Evolutionary conservation across 208 protist genomes (phyloP), one percentile per base, ranked within the genome.

Genomic region (Wallacemonas sp.): DNA sequence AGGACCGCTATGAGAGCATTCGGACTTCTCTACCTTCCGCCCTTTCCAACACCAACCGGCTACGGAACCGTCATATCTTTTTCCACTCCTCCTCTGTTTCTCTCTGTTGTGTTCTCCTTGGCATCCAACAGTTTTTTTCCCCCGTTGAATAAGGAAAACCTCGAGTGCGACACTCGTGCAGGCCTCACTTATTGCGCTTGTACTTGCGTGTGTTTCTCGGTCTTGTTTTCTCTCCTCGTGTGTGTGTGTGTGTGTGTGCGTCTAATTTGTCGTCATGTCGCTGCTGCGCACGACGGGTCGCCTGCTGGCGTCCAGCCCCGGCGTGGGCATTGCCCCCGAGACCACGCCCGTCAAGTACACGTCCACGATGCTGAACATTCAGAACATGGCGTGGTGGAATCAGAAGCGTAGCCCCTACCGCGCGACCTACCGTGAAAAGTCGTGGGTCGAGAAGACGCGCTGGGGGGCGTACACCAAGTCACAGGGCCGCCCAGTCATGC

Each of bases 321-420:
- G 85, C 38, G 73, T 97, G 23, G 87, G 88, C 42, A 94, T 94
- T 64, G 88, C 91, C 28, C 91, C 91, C 18, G 84, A 94, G 79
- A 94, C 91, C 38, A 94, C 91, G 33, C 91, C 91, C 5, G 77
- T 97, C 20, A 97, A 97, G 81, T 97, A 94, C 67, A 81, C 83
- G n/a, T 85, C 88, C 22, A 77, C 75, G 39, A 97, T 97, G 91
- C 74, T 97, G 25, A 93, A 94, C 70, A 91, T 94, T 29, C 76
- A 81, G 42, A 80, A 97, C 71, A 76, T 78, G 57, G 72, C 77
- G 64, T 97, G 91, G 91, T 94, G 86, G 86, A 85, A 95, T 61
- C 67, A 77, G 33, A 90, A 81, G 57, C 41, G 57, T 14, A 79
- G 68, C 11, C 62, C 59, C 11, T 90, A 93, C 72, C 77, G 79